Evolutionary conservation across 257 asterid genomes (phyloP).

Genomic region (Mitragyna speciosa): DNA sequence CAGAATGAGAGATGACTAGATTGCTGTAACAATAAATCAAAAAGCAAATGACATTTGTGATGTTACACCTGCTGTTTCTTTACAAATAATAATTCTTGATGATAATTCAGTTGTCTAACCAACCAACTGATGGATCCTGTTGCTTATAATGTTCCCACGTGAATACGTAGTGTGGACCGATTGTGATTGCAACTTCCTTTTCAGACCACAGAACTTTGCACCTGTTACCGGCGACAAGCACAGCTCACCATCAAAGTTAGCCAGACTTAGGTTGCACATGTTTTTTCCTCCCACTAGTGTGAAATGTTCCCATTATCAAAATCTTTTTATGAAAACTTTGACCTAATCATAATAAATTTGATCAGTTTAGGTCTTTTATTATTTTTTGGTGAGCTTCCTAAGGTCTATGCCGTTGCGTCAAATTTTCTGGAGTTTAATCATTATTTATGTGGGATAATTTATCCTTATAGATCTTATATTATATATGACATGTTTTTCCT

Average conservation of each 20-base stretch:
- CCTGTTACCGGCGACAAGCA: slow-evolving; percentile 2
- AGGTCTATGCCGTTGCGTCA: not conserved
- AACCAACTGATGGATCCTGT: slow-evolving; percentile 17
- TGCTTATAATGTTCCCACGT: slow-evolving; percentile 42
- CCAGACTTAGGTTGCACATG: slow-evolving; percentile 6
- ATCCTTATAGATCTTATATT: too few species aligned
- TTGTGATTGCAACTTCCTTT: not conserved
- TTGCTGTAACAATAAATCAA: not conserved
- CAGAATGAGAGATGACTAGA: not conserved
- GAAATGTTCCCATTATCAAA: not conserved
- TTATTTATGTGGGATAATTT: too few species aligned
- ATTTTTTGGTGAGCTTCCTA: too few species aligned
- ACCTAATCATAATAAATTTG: not conserved
- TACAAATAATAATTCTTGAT: slow-evolving; percentile 20
- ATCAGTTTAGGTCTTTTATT: too few species aligned
- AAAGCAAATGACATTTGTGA: not conserved
- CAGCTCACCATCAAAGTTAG: slow-evolving; percentile 18
- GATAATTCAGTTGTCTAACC: slow-evolving; percentile 42
- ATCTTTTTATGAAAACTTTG: not conserved
- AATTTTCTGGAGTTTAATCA: not conserved
- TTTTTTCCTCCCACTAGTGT: not conserved
- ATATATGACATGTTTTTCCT: not conserved
- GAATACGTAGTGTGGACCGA: slow-evolving; percentile 27
- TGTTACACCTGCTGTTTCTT: slow-evolving; percentile 18
- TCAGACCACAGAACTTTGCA: slow-evolving; percentile 14